Conservation (phyloP, 2,329 filamentous ascomycete species). For the Cladophialophora yegresii region DNA sequence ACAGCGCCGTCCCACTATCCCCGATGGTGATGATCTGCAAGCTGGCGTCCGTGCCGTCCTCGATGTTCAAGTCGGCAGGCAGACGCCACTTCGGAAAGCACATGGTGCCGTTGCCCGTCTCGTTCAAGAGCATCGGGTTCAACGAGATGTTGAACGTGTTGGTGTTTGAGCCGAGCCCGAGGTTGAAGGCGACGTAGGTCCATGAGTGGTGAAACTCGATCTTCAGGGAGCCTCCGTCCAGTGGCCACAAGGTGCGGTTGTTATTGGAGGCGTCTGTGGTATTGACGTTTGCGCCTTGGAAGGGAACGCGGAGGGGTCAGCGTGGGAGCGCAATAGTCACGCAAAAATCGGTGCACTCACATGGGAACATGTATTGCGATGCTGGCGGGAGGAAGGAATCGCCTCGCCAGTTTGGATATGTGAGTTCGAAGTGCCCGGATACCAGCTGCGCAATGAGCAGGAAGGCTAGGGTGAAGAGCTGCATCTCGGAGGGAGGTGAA, state of each 20-base stretch:
- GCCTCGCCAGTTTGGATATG: constrained; percentile 45
- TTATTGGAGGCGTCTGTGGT: constrained; percentile 37
- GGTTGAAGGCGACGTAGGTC: constrained; percentile 52
- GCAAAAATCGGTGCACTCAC: constrained; percentile 34
- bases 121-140: constrained; percentile 48
- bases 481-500: constrained; percentile 15
- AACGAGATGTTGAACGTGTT: constrained; percentile 52
- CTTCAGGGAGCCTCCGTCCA: constrained; percentile 47
- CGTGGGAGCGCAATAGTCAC: background rate
- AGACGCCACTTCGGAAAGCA: constrained; percentile 47
- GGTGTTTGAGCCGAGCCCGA: constrained; percentile 46
- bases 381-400: constrained; percentile 43
- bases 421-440: constrained; percentile 37
- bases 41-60: constrained; percentile 45
- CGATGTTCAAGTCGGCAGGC: constrained; percentile 38
- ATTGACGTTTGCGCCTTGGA: constrained; percentile 44
- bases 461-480: constrained; percentile 6
- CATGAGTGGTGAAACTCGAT: constrained; percentile 48
- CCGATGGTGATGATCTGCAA: constrained; percentile 52
- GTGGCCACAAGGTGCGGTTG: constrained; percentile 53
- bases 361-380: constrained; percentile 48
- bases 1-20: constrained; percentile 46
- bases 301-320: background rate
- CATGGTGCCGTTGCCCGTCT: constrained; percentile 51
- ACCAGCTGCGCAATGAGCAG: constrained; percentile 23